A percentile compares a stretch with the other conserved stretches of the same genome.
Evolutionary conservation across 2,329 filamentous ascomycete species (phyloP).

Genomic region (Claviceps sp.): DNA sequence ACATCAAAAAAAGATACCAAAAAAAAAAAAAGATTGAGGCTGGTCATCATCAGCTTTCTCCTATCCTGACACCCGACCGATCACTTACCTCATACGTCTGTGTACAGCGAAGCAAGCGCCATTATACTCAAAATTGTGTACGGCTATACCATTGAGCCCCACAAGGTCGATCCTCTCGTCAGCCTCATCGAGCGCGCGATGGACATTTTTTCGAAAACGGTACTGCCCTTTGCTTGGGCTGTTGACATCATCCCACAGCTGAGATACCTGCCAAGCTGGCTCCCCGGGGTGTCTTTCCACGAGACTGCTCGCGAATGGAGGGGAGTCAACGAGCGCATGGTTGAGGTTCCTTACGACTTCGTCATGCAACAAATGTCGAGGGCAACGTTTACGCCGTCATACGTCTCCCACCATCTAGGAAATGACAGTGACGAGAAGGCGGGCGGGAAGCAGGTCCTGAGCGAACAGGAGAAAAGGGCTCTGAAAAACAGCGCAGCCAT

Average conservation of each 20-base stretch:
- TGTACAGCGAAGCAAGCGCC: neutral
- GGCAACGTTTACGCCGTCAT: conserved; percentile 11
- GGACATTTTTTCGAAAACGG: conserved; percentile 14
- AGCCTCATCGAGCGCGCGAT: conserved; percentile 16
- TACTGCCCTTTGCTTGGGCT: conserved; percentile 17
- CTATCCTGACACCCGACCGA: too few relatives aligned
- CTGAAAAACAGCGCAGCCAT: conserved; percentile 3
- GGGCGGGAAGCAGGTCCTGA: neutral
- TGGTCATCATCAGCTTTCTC: too few relatives aligned
- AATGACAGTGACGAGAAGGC: neutral
- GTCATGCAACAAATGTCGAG: conserved; percentile 14
- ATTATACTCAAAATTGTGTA: conserved; percentile 10
- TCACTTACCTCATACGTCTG: too few relatives aligned
- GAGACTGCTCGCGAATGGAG: conserved; percentile 15
- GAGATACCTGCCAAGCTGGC: conserved; percentile 14
- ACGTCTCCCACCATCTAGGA: conserved; percentile 11
- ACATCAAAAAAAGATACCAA: too few relatives aligned
- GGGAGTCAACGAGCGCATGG: conserved; percentile 7
- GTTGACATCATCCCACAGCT: conserved; percentile 20
- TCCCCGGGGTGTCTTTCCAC: conserved; percentile 19
- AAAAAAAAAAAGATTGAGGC: too few relatives aligned
- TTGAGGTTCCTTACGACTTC: conserved; percentile 18
- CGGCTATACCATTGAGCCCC: conserved; percentile 18
- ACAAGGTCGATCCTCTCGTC: conserved; percentile 18
- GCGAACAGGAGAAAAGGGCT: neutral